These are phyloP conservation scores for Prunus kanzakura DNA, from an alignment of 306 rosid genomes.

Conservation along the genomic window DNA sequence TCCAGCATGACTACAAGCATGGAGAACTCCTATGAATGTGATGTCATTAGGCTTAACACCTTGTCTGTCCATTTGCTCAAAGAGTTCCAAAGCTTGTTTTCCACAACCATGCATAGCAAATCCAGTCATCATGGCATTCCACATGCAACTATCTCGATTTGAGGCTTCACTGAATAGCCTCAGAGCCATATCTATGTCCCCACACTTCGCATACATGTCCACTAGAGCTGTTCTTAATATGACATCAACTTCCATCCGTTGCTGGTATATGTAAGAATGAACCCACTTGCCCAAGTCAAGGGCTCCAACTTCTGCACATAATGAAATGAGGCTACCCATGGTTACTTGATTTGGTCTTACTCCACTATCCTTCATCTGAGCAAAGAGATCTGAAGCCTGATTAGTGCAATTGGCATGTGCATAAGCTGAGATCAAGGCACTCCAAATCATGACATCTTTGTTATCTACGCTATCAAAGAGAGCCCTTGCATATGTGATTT, in stretches of 20 bases:
- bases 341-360: conserved; percentile 53
- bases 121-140: conserved; percentile 68
- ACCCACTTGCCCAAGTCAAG: conserved; percentile 67
- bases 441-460: conserved; percentile 58
- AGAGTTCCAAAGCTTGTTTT: conserved; percentile 46
- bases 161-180: conserved; percentile 32
- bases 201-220: conserved; percentile 76
- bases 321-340: conserved; percentile 42
- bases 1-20: conserved; percentile 72
- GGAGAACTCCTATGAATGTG: conserved; percentile 50
- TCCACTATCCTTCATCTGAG: conserved; percentile 41
- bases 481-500: conserved; percentile 40
- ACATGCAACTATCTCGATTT: conserved; percentile 43
- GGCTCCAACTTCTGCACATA: conserved; percentile 58
- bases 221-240: conserved; percentile 50
- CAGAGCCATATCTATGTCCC: conserved; percentile 47
- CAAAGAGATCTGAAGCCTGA: conserved; percentile 42
- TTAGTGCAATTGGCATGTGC: conserved; percentile 29
- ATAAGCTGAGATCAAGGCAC: conserved; percentile 60
- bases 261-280: conserved; percentile 57
- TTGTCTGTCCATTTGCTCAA: conserved; percentile 41
- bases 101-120: conserved; percentile 64
- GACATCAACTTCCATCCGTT: conserved; percentile 38
- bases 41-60: conserved; percentile 42
- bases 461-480: conserved; percentile 34